Percentiles rank a stretch among this genome's conserved stretches.
Conservation (phyloP, 1,139 yeast species). For the Yamadazyma atlantica region DNA sequence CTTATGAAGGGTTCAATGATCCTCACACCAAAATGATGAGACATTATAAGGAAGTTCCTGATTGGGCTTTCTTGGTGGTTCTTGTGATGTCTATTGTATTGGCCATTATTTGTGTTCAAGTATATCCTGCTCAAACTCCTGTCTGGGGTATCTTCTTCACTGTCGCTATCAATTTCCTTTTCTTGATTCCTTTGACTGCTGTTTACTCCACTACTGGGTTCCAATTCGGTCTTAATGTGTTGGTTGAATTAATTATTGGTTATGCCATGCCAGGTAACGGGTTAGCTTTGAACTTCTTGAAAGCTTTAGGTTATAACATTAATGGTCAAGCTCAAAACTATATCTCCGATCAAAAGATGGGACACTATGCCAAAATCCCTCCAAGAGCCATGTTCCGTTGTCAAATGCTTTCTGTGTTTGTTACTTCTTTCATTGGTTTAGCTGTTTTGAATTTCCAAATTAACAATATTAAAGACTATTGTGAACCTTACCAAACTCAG, state of each 20-base stretch:
- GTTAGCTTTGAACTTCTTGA: slow-evolving; percentile 56
- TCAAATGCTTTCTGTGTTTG: slow-evolving; percentile 46
- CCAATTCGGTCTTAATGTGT: slow-evolving; percentile 53
- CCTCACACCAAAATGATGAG: slow-evolving; percentile 59
- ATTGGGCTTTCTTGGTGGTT: slow-evolving; percentile 54
- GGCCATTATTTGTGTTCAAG: slow-evolving; percentile 48
- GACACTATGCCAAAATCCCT: slow-evolving; percentile 59
- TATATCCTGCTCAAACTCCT: slow-evolving; percentile 51
- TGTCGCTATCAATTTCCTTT: slow-evolving; percentile 51
- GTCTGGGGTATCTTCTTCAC: slow-evolving; percentile 62
- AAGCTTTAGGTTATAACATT: slow-evolving; percentile 60
- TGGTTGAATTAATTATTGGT: slow-evolving; percentile 62
- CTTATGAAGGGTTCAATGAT: slow-evolving; percentile 34
- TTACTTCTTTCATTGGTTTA: slow-evolving; percentile 48
- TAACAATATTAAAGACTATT: slow-evolving; percentile 41
- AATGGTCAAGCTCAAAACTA: slow-evolving; percentile 63
- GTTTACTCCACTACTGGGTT: slow-evolving; percentile 56
- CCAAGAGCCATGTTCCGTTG: slow-evolving; percentile 63
- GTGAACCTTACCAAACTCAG: slow-evolving; percentile 38
- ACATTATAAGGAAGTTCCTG: slow-evolving; percentile 60
- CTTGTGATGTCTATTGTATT: slow-evolving; percentile 48
- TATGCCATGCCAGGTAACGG: slow-evolving; percentile 67
- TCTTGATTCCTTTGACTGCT: slow-evolving; percentile 56
- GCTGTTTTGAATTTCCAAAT: slow-evolving; percentile 58
- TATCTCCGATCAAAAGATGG: slow-evolving; percentile 56